A percentile compares a stretch with the other conserved stretches of the same genome.
Conservation (phyloP, 106 monocot species). For the Xerophyta viscosa region DNA sequence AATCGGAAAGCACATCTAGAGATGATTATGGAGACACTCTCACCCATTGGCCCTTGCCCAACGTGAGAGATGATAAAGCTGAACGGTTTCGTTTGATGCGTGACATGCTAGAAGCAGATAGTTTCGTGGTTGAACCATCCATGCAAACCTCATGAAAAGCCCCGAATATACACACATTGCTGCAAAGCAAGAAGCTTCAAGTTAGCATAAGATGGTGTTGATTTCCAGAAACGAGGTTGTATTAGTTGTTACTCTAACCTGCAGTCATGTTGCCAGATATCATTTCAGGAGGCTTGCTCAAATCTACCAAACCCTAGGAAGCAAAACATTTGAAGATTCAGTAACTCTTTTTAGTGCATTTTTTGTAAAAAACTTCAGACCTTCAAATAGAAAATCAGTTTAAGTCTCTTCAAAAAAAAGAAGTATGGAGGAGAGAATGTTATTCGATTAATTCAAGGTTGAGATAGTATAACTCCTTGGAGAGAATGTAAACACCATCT, state of each 20-base stretch:
- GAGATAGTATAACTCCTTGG: too few relatives aligned
- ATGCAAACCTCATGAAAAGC: constrained; percentile 99
- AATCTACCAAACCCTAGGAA: constrained; percentile 86
- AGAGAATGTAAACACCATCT: too few relatives aligned
- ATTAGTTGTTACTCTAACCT: constrained; percentile 27
- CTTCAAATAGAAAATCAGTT: too few relatives aligned
- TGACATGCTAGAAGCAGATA: constrained; percentile 94
- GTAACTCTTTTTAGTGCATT: too few relatives aligned
- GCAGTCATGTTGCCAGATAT: constrained; percentile 98
- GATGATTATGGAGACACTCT: constrained; percentile 1
- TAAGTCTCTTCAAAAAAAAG: too few relatives aligned
- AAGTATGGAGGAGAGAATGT: too few relatives aligned
- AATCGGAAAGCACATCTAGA: neutral
- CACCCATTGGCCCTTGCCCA: constrained; percentile 80
- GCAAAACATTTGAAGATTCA: neutral
- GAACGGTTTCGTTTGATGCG: constrained; percentile 93
- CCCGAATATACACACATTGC: constrained; percentile 92
- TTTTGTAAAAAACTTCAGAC: too few relatives aligned
- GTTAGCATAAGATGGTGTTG: neutral
- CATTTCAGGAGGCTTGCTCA: constrained; percentile 85
- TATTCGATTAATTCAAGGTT: too few relatives aligned
- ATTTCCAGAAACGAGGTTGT: neutral
- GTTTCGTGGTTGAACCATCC: constrained; percentile 98
- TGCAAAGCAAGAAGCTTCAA: constrained; percentile 24
- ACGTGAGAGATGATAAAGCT: constrained; percentile 87